phyloP scores from a whole-genome alignment of 2,329 filamentous ascomycete species.

The Phyllosticta capitalensis region DNA sequence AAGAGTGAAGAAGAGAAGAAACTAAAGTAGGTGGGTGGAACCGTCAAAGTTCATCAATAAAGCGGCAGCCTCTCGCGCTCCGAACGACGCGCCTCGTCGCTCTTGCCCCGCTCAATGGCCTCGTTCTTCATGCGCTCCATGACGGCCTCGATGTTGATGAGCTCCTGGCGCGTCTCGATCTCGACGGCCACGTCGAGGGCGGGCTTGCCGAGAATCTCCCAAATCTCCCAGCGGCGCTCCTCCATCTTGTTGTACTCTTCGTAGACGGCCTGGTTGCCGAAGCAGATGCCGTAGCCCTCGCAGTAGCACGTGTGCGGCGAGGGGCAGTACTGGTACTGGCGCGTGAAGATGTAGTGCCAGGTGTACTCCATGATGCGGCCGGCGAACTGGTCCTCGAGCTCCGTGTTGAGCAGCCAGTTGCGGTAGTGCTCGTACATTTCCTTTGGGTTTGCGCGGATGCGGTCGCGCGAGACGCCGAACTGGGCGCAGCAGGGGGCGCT shows the following conservation, averaged over 20 bases:
- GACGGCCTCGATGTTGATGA: conserved; percentile 21
- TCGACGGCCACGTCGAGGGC: background rate
- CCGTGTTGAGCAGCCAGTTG: conserved; percentile 40
- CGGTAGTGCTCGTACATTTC: conserved; percentile 45
- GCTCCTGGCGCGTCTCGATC: conserved; percentile 16
- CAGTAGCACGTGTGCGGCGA: conserved; percentile 45
- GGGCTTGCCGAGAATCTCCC: conserved; percentile 25
- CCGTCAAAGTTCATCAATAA: background rate
- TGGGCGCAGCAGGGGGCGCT: conserved; percentile 47
- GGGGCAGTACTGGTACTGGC: conserved; percentile 29
- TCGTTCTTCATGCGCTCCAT: conserved; percentile 21
- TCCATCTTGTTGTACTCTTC: conserved; percentile 20
- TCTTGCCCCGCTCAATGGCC: conserved; percentile 25
- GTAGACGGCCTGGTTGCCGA: conserved; percentile 37
- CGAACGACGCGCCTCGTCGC: conserved; percentile 1
- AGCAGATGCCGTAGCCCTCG: conserved; percentile 56
- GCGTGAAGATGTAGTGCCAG: conserved; percentile 33
- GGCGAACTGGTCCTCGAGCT: conserved; percentile 28
- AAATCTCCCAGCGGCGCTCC: conserved; percentile 28
- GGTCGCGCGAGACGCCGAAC: conserved; percentile 42
- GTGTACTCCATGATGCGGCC: conserved; percentile 32
- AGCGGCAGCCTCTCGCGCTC: conserved; percentile 4
- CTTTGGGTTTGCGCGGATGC: conserved; percentile 39
- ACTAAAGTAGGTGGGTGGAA: background rate
- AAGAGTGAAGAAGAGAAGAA: background rate